phyloP scores from a whole-genome alignment of 371 early-diverging fungal species.

The Mucor saturninus region DNA sequence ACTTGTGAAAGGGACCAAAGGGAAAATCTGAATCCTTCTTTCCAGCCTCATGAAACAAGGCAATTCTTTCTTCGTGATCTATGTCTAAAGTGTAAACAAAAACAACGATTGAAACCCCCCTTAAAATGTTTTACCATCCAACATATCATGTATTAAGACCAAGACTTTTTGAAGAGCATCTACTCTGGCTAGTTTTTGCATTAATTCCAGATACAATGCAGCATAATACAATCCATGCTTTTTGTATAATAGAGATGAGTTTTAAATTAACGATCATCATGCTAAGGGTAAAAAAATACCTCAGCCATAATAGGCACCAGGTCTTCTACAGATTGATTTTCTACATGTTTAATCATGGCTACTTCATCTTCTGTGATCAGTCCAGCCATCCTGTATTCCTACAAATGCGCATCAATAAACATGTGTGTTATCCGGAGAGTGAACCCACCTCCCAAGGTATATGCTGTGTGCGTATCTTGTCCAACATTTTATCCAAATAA shows the following conservation, averaged over 20 bases:
- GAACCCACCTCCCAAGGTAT: conserved; percentile 87
- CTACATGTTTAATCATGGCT: conserved; percentile 65
- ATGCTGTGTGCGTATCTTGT: conserved; percentile 66
- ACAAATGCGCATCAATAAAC: background rate
- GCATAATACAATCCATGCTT: conserved; percentile 61
- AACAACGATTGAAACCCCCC: background rate
- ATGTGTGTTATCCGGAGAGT: background rate
- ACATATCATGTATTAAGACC: conserved; percentile 85
- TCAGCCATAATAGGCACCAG: conserved; percentile 48
- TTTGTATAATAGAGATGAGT: no score
- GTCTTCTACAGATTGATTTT: conserved; percentile 54
- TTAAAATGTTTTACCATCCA: conserved; percentile 60
- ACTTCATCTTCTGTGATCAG: conserved; percentile 84
- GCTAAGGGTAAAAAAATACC: conserved; percentile 30
- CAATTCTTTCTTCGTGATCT: conserved; percentile 60
- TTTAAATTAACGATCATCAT: no score
- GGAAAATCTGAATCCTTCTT: conserved; percentile 53
- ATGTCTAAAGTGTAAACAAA: conserved; percentile 1
- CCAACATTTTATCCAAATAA: conserved; percentile 81
- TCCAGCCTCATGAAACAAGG: conserved; percentile 57
- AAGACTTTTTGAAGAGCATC: conserved; percentile 91
- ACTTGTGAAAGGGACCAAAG: conserved; percentile 75
- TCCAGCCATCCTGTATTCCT: conserved; percentile 29
- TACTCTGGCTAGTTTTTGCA: conserved; percentile 82
- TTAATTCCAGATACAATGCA: conserved; percentile 68